These are phyloP conservation scores for Euphorbia pulcherrima DNA, from an alignment of 345 rosid species.

Conservation along the genomic window DNA sequence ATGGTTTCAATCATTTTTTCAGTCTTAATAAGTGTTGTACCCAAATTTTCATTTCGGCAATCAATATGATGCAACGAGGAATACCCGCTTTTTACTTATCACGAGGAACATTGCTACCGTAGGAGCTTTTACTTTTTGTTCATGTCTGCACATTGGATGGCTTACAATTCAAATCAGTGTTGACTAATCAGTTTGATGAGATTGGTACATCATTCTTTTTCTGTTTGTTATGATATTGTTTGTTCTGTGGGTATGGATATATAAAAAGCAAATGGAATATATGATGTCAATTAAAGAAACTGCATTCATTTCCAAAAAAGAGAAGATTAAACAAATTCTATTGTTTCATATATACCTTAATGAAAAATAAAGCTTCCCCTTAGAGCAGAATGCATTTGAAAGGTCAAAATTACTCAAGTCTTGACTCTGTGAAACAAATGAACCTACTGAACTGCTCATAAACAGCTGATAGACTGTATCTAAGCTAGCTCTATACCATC, in stretches of 20 bases:
- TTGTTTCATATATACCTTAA: too few species aligned
- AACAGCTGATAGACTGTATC: not conserved
- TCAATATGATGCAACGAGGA: not conserved
- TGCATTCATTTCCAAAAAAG: not conserved
- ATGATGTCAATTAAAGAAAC: not conserved
- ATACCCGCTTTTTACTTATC: not conserved
- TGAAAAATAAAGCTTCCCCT: not conserved
- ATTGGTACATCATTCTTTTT: not conserved
- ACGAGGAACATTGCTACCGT: not conserved
- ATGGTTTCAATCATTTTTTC: not conserved
- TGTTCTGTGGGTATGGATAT: not conserved
- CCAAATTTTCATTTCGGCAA: not conserved
- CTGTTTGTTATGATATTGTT: not conserved
- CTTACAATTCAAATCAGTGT: not conserved
- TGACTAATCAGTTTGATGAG: not conserved
- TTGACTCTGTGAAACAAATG: not conserved
- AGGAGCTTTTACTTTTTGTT: not conserved
- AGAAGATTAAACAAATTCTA: too few species aligned
- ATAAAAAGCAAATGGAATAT: not conserved
- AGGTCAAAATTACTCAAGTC: not conserved
- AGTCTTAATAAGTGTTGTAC: constrained; percentile 3
- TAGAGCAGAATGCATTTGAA: not conserved
- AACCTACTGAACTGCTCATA: constrained; percentile 1
- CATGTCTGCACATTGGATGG: not conserved
- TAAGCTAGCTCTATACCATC: too few species aligned